Evolutionary conservation across 257 asterid genomes (phyloP).

Genomic region (Phtheirospermum japonicum): DNA sequence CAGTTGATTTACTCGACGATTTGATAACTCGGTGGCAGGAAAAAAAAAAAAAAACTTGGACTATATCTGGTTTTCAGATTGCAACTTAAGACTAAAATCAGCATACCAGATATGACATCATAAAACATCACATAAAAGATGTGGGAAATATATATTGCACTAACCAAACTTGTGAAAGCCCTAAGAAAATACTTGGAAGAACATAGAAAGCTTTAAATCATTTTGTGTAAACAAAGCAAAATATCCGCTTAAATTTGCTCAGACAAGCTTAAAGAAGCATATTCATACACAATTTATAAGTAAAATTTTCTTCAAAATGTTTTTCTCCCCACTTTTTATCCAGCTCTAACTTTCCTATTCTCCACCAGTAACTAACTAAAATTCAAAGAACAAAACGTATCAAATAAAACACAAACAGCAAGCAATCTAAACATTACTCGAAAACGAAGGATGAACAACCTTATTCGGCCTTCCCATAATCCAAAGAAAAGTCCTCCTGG

Average conservation of each 20-base stretch:
- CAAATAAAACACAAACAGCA: neutral
- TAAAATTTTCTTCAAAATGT: no score
- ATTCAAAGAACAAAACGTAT: neutral
- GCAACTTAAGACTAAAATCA: no score
- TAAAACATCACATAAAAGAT: neutral
- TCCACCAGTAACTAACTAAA: neutral
- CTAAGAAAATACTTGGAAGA: neutral
- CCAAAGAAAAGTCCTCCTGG: constrained; percentile 79
- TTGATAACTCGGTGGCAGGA: no score
- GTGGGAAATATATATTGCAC: neutral
- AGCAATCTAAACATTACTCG: constrained; percentile 46
- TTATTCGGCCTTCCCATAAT: constrained; percentile 77
- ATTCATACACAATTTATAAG: no score
- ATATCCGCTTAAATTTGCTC: neutral
- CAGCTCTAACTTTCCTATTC: neutral
- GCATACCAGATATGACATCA: neutral
- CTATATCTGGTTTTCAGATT: neutral
- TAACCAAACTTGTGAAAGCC: neutral
- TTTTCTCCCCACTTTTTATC: neutral
- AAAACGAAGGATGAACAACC: constrained; percentile 57
- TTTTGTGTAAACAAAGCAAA: neutral
- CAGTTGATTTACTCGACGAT: no score
- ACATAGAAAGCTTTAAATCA: neutral
- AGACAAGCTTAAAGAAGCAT: neutral
- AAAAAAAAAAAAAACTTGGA: no score